A percentile compares a stretch with the other conserved stretches of the same genome.
phyloP scores from a whole-genome alignment of 2,329 filamentous ascomycete species.

The Fonsecaea pedrosoi region DNA sequence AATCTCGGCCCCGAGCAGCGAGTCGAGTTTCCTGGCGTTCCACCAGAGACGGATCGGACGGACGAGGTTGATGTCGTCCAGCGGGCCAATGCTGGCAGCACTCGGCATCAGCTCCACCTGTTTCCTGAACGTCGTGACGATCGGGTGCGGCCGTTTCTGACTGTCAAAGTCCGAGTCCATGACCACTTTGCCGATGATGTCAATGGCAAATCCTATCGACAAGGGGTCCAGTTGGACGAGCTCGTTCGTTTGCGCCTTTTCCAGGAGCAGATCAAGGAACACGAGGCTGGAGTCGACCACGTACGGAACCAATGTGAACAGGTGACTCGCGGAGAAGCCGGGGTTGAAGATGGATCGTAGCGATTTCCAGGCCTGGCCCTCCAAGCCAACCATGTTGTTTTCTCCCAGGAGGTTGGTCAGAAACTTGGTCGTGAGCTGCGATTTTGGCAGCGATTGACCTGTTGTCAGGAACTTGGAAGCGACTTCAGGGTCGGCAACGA shows the following conservation, averaged over 20 bases:
- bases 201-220: constrained; percentile 43
- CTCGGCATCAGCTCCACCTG: constrained; percentile 36
- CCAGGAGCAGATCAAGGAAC: constrained; percentile 40
- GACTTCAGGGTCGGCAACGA: constrained; percentile 36
- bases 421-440: constrained; percentile 19
- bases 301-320: constrained; percentile 41
- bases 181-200: constrained; percentile 44
- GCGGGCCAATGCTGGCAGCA: constrained; percentile 16
- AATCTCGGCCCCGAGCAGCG: constrained; percentile 33
- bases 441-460: constrained; percentile 39
- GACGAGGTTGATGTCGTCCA: constrained; percentile 27
- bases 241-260: constrained; percentile 36
- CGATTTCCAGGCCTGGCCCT: constrained; percentile 43
- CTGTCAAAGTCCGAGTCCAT: constrained; percentile 40
- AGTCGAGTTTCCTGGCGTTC: constrained; percentile 36
- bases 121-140: constrained; percentile 40
- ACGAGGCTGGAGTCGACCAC: constrained; percentile 41
- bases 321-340: constrained; percentile 43
- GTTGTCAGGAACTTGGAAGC: constrained; percentile 36
- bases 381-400: constrained; percentile 38
- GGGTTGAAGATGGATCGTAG: constrained; percentile 45
- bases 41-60: constrained; percentile 30
- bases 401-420: constrained; percentile 35
- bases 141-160: constrained; percentile 37
- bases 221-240: constrained; percentile 41